phyloP scores from a whole-genome alignment of 1,284 basidiomycete genomes.

The Apiotrichum veenhuisii region DNA sequence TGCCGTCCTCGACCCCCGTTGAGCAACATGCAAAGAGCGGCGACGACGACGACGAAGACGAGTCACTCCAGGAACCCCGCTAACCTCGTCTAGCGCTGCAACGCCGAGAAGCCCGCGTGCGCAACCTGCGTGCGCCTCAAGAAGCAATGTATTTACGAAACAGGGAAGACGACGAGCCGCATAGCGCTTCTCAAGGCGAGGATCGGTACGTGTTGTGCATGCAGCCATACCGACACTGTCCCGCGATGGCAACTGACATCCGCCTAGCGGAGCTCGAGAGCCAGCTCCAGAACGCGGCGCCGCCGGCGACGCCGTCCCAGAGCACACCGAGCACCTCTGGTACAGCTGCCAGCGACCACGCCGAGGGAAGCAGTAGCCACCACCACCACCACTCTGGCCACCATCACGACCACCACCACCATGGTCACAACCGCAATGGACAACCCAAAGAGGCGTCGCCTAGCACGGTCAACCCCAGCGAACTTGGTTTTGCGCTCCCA shows the following conservation, averaged over 20 bases:
- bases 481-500: not conserved
- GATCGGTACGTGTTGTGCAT: constrained; percentile 17
- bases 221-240: not conserved
- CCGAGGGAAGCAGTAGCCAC: not conserved
- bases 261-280: constrained; percentile 17
- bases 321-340: not conserved
- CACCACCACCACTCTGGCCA: not conserved
- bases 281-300: constrained; percentile 9
- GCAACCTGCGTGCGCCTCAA: constrained; percentile 25
- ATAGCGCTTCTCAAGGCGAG: constrained; percentile 30
- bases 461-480: not conserved
- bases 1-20: too few relatives aligned
- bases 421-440: not conserved
- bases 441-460: too few relatives aligned
- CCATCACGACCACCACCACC: not conserved
- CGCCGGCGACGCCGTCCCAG: not conserved
- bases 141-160: constrained; percentile 32
- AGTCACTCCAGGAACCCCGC: not conserved
- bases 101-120: constrained; percentile 29
- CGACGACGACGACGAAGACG: not conserved
- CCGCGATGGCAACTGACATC: constrained; percentile 2
- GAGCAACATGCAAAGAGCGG: not conserved
- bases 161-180: constrained; percentile 22
- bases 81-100: constrained; percentile 20
- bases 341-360: too few relatives aligned